Evolutionary conservation across 169 alveolate genomes (phyloP).

Genomic region (Perkinsus chesapeaki): DNA sequence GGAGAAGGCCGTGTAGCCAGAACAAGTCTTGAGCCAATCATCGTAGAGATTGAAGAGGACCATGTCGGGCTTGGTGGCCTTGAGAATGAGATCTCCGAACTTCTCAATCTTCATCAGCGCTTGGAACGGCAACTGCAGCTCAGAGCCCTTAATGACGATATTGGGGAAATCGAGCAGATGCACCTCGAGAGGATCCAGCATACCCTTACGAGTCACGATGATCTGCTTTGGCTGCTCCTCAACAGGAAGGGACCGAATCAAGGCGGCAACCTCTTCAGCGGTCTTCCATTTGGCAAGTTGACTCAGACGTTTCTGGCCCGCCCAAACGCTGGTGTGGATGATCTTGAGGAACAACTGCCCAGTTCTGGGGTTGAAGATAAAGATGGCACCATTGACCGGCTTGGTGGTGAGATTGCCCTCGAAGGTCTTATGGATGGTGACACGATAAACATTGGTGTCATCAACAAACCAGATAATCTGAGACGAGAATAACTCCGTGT

Average conservation of each 20-base stretch:
- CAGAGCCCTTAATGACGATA: constrained; percentile 98
- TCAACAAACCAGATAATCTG: constrained; percentile 99
- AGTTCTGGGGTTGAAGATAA: constrained; percentile 97
- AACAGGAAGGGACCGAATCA: constrained; percentile 98
- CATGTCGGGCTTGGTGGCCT: constrained; percentile 99
- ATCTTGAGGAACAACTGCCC: constrained; percentile 98
- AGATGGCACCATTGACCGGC: constrained; percentile 99
- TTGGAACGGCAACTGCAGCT: constrained; percentile 96
- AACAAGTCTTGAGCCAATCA: constrained; percentile 96
- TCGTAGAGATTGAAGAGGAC: constrained; percentile 96
- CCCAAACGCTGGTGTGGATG: constrained; percentile 99
- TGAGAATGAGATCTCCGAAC: constrained; percentile 97
- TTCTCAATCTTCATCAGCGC: constrained; percentile 95
- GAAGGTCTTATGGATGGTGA: constrained; percentile 98
- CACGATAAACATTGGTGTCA: constrained; percentile 99
- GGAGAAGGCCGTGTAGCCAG: constrained; percentile 97
- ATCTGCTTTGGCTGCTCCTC: constrained; percentile 99
- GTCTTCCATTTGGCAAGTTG: constrained; percentile 99
- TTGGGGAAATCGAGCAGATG: constrained; percentile 99
- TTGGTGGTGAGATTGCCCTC: constrained; percentile 99
- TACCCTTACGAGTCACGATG: constrained; percentile 99
- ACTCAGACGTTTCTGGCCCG: constrained; percentile 98
- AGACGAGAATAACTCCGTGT: constrained; percentile 95
- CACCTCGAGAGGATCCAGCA: constrained; percentile 99
- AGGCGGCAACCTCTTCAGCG: constrained; percentile 99